phyloP scores from a whole-genome alignment of 371 early-diverging fungal genomes.

The Umbelopsis sp. region DNA sequence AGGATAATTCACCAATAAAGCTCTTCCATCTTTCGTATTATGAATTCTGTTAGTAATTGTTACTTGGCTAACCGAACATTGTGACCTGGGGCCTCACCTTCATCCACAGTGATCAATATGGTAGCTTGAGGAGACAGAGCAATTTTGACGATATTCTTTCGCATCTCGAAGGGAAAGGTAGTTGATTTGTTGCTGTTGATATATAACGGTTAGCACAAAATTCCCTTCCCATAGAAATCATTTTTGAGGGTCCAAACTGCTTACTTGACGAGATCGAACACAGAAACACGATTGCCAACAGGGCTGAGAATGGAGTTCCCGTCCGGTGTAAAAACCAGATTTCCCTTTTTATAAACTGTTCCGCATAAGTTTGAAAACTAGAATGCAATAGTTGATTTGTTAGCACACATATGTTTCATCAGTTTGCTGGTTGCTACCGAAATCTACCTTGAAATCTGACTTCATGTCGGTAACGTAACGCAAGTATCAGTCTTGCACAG shows the following conservation, averaged over 20 bases:
- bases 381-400: neutral
- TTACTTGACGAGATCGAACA: constrained; percentile 95
- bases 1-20: constrained; percentile 83
- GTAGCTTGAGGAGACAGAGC: constrained; percentile 91
- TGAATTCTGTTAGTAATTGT: neutral
- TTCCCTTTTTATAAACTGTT: constrained; percentile 94
- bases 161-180: constrained; percentile 93
- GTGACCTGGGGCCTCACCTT: constrained; percentile 55
- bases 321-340: constrained; percentile 93
- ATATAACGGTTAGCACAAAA: neutral
- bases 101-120: constrained; percentile 88
- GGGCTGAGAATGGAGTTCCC: constrained; percentile 93
- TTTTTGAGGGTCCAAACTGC: constrained; percentile 20
- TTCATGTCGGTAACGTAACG: neutral
- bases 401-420: neutral
- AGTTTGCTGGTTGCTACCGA: neutral
- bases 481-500: neutral
- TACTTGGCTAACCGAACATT: neutral
- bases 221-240: neutral
- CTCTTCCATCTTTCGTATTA: constrained; percentile 75
- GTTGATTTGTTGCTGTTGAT: constrained; percentile 79
- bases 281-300: constrained; percentile 94
- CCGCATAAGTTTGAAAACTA: constrained; percentile 94
- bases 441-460: constrained; percentile 14
- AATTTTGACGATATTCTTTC: constrained; percentile 84